These are phyloP conservation scores for Alternaria triticimaculans DNA, from an alignment of 2,329 filamentous ascomycete genomes.

Conservation along the genomic window DNA sequence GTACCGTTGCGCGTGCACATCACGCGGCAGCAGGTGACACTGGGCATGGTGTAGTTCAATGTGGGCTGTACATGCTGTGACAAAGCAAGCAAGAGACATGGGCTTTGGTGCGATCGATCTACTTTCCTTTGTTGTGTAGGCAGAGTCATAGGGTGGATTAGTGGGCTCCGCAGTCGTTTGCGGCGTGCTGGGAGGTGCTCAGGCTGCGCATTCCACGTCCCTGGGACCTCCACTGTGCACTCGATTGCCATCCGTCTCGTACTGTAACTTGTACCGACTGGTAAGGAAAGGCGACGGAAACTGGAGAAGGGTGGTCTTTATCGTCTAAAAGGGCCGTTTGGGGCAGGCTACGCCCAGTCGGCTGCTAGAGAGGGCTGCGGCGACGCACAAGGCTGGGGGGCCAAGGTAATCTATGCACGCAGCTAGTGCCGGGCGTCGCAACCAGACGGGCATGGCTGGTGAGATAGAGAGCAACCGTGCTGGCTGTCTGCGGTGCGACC, in stretches of 20 bases:
- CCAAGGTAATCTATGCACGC: slow-evolving; percentile 16
- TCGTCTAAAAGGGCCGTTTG: slow-evolving; percentile 1
- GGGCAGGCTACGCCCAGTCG: neutral
- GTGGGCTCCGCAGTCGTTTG: slow-evolving; percentile 25
- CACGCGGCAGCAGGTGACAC: slow-evolving; percentile 19
- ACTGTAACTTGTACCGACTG: neutral
- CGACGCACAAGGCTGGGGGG: slow-evolving; percentile 9
- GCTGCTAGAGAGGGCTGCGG: neutral
- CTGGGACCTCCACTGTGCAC: neutral
- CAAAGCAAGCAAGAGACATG: slow-evolving; percentile 11
- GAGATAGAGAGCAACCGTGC: slow-evolving; percentile 10
- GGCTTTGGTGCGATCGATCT: slow-evolving; percentile 6
- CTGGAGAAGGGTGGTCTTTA: neutral
- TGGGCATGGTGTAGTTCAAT: neutral
- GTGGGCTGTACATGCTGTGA: neutral
- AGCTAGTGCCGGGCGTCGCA: slow-evolving; percentile 18
- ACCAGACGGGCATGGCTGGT: slow-evolving; percentile 12
- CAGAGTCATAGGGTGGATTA: slow-evolving; percentile 29
- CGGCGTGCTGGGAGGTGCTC: slow-evolving; percentile 9
- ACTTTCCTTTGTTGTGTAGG: slow-evolving; percentile 23
- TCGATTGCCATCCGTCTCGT: neutral
- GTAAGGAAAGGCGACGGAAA: neutral
- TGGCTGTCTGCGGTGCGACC: slow-evolving; percentile 10
- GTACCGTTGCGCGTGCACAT: slow-evolving; percentile 19
- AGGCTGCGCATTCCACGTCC: neutral